phyloP scores from a whole-genome alignment of 352 stramenopile genomes.

The Halophytophthora polymorphica region DNA sequence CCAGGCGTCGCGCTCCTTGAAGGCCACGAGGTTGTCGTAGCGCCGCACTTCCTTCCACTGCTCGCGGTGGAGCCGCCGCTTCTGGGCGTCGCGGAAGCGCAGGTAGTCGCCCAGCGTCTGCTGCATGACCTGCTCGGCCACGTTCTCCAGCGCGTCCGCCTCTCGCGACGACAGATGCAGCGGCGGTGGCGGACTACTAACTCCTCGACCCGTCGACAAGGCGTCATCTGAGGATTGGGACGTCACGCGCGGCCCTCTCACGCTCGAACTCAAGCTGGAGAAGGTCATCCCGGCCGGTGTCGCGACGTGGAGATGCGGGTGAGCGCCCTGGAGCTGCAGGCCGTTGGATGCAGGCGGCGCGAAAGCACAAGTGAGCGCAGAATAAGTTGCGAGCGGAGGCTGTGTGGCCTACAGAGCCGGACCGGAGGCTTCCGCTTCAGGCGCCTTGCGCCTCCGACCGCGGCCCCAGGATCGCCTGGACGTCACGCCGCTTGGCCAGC shows the following conservation, averaged over 20 bases:
- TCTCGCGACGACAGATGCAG: slow-evolving; percentile 26
- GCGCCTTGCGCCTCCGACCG: too few species aligned
- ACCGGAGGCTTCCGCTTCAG: too few species aligned
- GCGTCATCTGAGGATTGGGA: slow-evolving; percentile 17
- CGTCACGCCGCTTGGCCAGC: too few species aligned
- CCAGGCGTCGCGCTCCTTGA: slow-evolving; percentile 34
- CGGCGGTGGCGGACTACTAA: slow-evolving; percentile 6
- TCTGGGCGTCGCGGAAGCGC: slow-evolving; percentile 27
- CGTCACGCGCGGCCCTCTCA: slow-evolving; percentile 7
- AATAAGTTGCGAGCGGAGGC: neutral
- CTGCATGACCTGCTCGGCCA: slow-evolving; percentile 26
- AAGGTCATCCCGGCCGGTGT: slow-evolving; percentile 8
- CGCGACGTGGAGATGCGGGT: slow-evolving; percentile 19
- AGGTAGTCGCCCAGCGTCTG: slow-evolving; percentile 29
- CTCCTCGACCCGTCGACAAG: slow-evolving; percentile 1
- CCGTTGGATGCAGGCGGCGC: slow-evolving; percentile 5
- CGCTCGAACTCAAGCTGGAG: slow-evolving; percentile 16
- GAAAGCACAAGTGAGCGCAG: slow-evolving; percentile 10
- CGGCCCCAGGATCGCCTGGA: too few species aligned
- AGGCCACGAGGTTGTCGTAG: slow-evolving; percentile 33
- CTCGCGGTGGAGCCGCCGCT: slow-evolving; percentile 27
- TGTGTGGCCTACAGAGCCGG: too few species aligned
- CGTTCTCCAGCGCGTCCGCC: slow-evolving; percentile 17
- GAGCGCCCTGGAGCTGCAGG: slow-evolving; percentile 19
- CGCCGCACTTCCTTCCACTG: slow-evolving; percentile 39